These are phyloP conservation scores for Magnolia officinalis DNA, from an alignment of 164 flowering plant genomes.

Conservation along the genomic window DNA sequence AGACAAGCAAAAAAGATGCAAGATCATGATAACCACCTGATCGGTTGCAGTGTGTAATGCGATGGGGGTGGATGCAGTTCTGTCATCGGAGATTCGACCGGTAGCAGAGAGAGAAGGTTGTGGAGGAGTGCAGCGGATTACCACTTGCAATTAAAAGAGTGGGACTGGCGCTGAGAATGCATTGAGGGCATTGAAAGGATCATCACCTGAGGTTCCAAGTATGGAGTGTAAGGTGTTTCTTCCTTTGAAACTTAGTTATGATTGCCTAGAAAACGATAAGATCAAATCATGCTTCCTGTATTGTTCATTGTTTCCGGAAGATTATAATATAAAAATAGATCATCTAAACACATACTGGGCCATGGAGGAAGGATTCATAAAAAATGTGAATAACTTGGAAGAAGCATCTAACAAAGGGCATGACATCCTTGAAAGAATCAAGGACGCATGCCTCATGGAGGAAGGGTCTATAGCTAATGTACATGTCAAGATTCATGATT, in stretches of 20 bases:
- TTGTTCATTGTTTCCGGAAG: slow-evolving; percentile 1
- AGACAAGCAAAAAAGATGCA: slow-evolving; percentile 3
- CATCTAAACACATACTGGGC: not conserved
- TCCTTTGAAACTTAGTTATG: slow-evolving; percentile 1
- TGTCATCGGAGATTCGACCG: not conserved
- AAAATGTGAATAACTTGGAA: not conserved
- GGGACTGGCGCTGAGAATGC: slow-evolving; percentile 1
- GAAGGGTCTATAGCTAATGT: not conserved
- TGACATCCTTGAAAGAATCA: not conserved
- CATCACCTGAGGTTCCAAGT: not conserved
- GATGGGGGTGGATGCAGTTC: slow-evolving; percentile 13
- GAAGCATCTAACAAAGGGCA: slow-evolving; percentile 2
- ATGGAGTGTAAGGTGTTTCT: not conserved
- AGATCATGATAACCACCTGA: slow-evolving; percentile 24
- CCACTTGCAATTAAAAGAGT: slow-evolving; percentile 3
- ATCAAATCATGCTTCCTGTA: slow-evolving; percentile 2
- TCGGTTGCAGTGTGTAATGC: slow-evolving; percentile 19
- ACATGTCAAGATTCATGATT: not conserved
- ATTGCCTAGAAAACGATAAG: not conserved
- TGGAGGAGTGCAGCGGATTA: slow-evolving; percentile 1
- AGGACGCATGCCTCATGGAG: not conserved
- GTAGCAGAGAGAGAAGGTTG: not conserved
- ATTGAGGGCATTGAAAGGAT: not conserved
- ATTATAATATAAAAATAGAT: not conserved
- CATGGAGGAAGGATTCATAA: slow-evolving; percentile 12